These are phyloP conservation scores for Gentiana dahurica DNA, from an alignment of 257 asterid genomes.

Conservation along the genomic window DNA sequence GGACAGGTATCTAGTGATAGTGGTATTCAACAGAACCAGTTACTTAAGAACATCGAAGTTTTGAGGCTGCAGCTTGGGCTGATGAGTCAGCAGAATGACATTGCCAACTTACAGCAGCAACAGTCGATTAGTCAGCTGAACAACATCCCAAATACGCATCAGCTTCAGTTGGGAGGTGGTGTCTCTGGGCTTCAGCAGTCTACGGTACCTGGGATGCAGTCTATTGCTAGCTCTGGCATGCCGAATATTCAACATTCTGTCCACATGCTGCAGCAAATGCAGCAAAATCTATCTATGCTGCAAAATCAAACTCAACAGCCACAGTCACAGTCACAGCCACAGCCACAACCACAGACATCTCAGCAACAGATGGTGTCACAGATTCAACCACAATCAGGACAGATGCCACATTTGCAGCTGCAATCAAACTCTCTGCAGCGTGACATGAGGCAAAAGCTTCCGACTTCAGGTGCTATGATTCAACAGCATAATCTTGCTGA, in stretches of 20 bases:
- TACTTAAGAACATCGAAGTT: constrained; percentile 54
- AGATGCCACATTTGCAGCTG: constrained; percentile 79
- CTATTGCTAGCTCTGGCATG: constrained; percentile 49
- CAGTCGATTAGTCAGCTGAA: constrained; percentile 64
- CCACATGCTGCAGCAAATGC: constrained; percentile 78
- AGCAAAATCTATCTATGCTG: constrained; percentile 46
- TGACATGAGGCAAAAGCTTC: constrained; percentile 79
- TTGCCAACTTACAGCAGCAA: constrained; percentile 64
- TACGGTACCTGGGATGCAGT: constrained; percentile 68
- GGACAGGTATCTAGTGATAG: constrained; percentile 57
- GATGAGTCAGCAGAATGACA: constrained; percentile 64
- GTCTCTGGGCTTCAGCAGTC: constrained; percentile 78
- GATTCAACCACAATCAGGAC: constrained; percentile 77
- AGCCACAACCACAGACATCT: constrained; percentile 57
- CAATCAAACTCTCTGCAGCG: constrained; percentile 51
- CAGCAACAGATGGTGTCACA: constrained; percentile 88
- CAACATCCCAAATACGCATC: constrained; percentile 64
- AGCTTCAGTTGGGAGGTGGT: constrained; percentile 52
- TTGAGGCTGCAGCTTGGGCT: constrained; percentile 58
- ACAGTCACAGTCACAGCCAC: constrained; percentile 20
- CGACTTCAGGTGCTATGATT: constrained; percentile 60
- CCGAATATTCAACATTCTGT: constrained; percentile 55
- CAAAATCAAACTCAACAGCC: constrained; percentile 53
- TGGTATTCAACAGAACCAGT: constrained; percentile 68
- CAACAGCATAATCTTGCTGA: constrained; percentile 65